Percentiles rank a stretch among this genome's conserved stretches.
These are phyloP conservation scores for Aspergillus olivimuriae DNA, from an alignment of 495 filamentous ascomycete species.

Conservation along the genomic window DNA sequence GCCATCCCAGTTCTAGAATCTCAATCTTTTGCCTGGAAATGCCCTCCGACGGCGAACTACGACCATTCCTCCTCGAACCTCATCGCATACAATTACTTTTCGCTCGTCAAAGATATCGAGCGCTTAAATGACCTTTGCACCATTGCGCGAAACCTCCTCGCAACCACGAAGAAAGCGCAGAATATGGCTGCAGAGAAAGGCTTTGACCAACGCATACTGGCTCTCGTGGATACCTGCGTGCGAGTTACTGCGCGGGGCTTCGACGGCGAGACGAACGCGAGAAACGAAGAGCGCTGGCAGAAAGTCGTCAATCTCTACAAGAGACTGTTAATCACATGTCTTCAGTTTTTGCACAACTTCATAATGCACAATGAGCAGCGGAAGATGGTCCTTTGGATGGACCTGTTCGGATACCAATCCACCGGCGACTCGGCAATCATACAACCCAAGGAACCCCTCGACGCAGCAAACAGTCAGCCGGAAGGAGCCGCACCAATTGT, in stretches of 20 bases:
- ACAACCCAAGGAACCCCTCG: conserved; percentile 38
- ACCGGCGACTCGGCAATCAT: conserved; percentile 49
- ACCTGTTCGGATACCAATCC: conserved; percentile 65
- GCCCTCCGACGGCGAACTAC: conserved; percentile 50
- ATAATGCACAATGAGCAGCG: conserved; percentile 85
- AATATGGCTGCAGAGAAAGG: conserved; percentile 74
- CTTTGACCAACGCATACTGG: conserved; percentile 78
- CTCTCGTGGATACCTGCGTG: conserved; percentile 75
- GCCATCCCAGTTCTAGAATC: conserved; percentile 56
- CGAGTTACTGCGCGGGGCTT: conserved; percentile 85
- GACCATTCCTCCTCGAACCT: conserved; percentile 54
- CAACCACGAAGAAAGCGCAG: conserved; percentile 74
- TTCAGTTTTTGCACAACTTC: conserved; percentile 90
- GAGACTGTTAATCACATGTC: conserved; percentile 77
- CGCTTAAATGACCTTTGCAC: conserved; percentile 78
- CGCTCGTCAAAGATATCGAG: conserved; percentile 73
- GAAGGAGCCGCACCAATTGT: conserved; percentile 42
- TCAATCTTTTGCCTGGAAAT: conserved; percentile 56
- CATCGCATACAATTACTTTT: conserved; percentile 72
- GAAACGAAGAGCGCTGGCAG: conserved; percentile 62
- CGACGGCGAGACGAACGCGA: conserved; percentile 66
- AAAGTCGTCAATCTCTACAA: conserved; percentile 74
- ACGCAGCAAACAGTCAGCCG: conserved; percentile 24
- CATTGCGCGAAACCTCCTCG: conserved; percentile 78
- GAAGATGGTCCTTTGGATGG: conserved; percentile 86